phyloP scores from a whole-genome alignment of 2,329 filamentous ascomycete species.

The Colletotrichum endophyticum region DNA sequence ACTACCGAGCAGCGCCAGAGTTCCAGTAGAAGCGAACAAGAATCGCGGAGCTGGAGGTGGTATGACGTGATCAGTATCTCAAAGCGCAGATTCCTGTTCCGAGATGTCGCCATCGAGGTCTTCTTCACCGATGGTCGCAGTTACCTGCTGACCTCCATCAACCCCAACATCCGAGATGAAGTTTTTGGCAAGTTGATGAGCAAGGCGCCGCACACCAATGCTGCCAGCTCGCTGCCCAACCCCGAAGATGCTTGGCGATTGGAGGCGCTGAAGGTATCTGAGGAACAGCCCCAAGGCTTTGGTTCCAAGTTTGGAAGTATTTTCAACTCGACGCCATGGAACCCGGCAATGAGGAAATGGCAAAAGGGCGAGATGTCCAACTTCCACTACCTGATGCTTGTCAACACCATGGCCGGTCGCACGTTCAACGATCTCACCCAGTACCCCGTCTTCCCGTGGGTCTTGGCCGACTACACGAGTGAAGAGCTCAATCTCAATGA shows the following conservation, averaged over 20 bases:
- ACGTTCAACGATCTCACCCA: constrained; percentile 99
- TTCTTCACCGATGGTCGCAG: constrained; percentile 98
- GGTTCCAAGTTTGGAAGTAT: constrained; percentile 91
- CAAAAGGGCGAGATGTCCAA: constrained; percentile 95
- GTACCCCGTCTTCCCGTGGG: constrained; percentile 98
- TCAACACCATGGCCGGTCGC: constrained; percentile 95
- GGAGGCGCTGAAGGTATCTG: constrained; percentile 76
- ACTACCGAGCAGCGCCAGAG: constrained; percentile 65
- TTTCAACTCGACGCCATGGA: constrained; percentile 83
- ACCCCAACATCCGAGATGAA: constrained; percentile 75
- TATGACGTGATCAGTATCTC: constrained; percentile 93
- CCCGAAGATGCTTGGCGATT: constrained; percentile 92
- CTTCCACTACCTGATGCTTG: constrained; percentile 97
- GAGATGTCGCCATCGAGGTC: constrained; percentile 94
- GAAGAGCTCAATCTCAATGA: constrained; percentile 88
- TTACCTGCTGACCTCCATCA: constrained; percentile 88
- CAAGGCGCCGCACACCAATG: constrained; percentile 81
- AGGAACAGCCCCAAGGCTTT: constrained; percentile 66
- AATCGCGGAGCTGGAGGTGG: constrained; percentile 92
- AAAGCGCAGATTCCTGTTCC: constrained; percentile 92
- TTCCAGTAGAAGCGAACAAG: constrained; percentile 69
- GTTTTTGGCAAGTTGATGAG: constrained; percentile 76
- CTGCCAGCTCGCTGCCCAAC: constrained; percentile 71
- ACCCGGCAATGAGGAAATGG: constrained; percentile 88
- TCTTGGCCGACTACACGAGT: constrained; percentile 93